These are phyloP conservation scores for Geotrichum klebahnii DNA, from an alignment of 1,139 yeast genomes.

Conservation along the genomic window DNA sequence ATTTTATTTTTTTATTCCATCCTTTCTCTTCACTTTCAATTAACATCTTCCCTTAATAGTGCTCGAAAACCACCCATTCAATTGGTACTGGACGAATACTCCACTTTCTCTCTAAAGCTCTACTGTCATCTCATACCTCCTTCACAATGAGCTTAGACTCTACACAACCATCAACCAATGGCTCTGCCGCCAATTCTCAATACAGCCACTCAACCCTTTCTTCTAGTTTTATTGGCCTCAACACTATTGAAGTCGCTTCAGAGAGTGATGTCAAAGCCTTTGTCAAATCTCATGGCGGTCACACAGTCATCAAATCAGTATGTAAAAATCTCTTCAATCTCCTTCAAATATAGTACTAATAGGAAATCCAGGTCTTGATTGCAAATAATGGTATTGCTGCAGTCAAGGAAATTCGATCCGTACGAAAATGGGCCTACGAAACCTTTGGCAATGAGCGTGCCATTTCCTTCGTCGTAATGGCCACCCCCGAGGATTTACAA, in stretches of 20 bases:
- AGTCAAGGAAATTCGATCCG: constrained; percentile 93
- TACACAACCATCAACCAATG: too few species aligned
- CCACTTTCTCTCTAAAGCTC: too few species aligned
- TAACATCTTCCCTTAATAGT: too few species aligned
- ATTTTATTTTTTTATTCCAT: too few species aligned
- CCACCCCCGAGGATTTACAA: constrained; percentile 95
- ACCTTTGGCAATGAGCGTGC: constrained; percentile 94
- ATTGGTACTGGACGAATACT: too few species aligned
- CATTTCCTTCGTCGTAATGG: constrained; percentile 94
- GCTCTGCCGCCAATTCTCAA: not conserved
- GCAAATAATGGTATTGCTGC: constrained; percentile 99
- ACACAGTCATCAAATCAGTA: constrained; percentile 77
- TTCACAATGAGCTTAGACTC: too few species aligned
- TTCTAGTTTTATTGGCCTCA: constrained; percentile 72
- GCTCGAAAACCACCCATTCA: too few species aligned
- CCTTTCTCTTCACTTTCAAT: too few species aligned
- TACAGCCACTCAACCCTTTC: constrained; percentile 47
- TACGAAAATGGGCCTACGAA: constrained; percentile 98
- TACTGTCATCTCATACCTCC: too few species aligned
- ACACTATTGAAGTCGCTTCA: constrained; percentile 69
- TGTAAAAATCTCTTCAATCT: constrained; percentile 20
- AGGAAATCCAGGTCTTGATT: constrained; percentile 64
- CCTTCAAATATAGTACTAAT: too few species aligned
- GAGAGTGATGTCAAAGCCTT: constrained; percentile 72
- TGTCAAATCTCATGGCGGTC: constrained; percentile 83